Base-by-base conservation (phyloP, 2,329 filamentous ascomycete species). In the Sporothrix brasiliensis region DNA sequence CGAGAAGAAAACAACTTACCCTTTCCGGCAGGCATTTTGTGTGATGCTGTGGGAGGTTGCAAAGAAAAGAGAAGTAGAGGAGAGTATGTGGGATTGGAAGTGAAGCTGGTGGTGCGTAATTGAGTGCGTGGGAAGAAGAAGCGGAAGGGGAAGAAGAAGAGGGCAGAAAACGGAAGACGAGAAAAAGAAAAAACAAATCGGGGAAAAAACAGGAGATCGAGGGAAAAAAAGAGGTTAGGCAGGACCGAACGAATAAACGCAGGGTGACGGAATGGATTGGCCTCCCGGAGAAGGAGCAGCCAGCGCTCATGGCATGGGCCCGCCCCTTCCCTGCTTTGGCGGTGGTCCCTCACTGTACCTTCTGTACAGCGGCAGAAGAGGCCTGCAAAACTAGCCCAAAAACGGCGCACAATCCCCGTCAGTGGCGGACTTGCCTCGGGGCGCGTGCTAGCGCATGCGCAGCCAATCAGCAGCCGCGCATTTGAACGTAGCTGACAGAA, bases 1-100 rank as follows among this genome's bases (percentile, higher is more conserved):
- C 7, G 19, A 39, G 27, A 30, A 50, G 44, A 19, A 49, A 65
- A 30, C 21, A 39, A 66, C 63, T n/a, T 82, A 84, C 83, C 83
- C 73, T 80, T 77, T 77, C 79, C 77, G 78, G 79, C 81, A 78
- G 75, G 76, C 79, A 83, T 83, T 78, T 80, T 84, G 78, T 49
- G 21, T 54, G 66, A 47, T 74, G 77, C 63, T 50, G 70, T 50
- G 41, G 39, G 30, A 41, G 16, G 58, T 27, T 19, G 56, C 44
- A 63, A 50, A 30, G 60, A 41, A 44, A 19, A 41, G 27, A 56
- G 79, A 69, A 44, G 58, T 50, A 50, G 3, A 21, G 39, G 2
- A 44, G 52, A 13, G 24, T 21, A 47, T 21, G 39, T 24, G 41
- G 21, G 56, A 47, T 65, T 69, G 72, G 74, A 73, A 69, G 72